These are phyloP conservation scores for Globisporangium solare DNA, from an alignment of 352 stramenopile species.

Conservation along the genomic window DNA sequence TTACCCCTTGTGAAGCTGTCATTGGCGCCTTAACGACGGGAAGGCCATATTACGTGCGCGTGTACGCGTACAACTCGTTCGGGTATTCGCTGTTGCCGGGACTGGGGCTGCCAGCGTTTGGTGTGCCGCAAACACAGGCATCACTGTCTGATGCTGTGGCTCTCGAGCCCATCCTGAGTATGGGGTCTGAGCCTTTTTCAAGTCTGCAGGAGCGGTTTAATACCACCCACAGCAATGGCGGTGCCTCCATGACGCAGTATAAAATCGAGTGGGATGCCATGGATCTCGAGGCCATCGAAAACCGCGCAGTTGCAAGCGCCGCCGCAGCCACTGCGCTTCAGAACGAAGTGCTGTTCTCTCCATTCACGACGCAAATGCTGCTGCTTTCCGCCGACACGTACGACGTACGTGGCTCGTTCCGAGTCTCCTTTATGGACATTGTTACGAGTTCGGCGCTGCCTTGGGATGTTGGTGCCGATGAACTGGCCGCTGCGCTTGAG, in stretches of 20 bases:
- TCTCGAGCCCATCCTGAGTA: conserved; percentile 27
- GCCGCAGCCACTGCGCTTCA: conserved; percentile 24
- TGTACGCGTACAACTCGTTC: conserved; percentile 92
- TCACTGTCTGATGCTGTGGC: conserved; percentile 47
- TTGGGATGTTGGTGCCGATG: conserved; percentile 74
- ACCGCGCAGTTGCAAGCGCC: conserved; percentile 24
- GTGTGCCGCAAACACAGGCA: conserved; percentile 74
- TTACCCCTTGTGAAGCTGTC: conserved; percentile 75
- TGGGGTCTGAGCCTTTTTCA: conserved; percentile 9
- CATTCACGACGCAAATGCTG: conserved; percentile 87
- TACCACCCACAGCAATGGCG: conserved; percentile 71
- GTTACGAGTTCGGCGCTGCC: conserved; percentile 57
- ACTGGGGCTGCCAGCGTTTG: conserved; percentile 62
- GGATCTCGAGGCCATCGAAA: conserved; percentile 58
- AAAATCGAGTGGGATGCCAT: conserved; percentile 93
- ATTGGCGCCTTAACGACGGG: conserved; percentile 79
- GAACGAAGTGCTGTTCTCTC: conserved; percentile 74
- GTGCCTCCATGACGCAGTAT: conserved; percentile 79
- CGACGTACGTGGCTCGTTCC: conserved; percentile 85
- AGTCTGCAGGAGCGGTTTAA: conserved; percentile 82
- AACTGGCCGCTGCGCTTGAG: conserved; percentile 75
- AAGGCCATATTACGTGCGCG: conserved; percentile 85
- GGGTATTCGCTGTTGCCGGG: conserved; percentile 80
- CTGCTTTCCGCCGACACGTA: conserved; percentile 75
- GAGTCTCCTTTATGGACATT: conserved; percentile 63